These are phyloP conservation scores for Neurospora sp. DNA, from an alignment of 495 filamentous ascomycete species.

Conservation along the genomic window DNA sequence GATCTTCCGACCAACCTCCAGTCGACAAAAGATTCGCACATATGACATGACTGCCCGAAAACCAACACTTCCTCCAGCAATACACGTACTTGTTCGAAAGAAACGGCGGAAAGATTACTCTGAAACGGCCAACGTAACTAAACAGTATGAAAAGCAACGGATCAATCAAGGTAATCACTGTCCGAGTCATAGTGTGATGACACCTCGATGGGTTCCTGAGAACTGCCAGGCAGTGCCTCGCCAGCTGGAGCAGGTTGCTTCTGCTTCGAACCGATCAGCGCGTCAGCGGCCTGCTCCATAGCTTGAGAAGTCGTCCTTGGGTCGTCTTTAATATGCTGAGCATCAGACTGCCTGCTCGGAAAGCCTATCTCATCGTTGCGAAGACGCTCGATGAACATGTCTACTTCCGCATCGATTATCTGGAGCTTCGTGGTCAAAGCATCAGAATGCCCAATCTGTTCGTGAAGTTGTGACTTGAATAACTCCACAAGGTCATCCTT, in stretches of 20 bases:
- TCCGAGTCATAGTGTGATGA: neutral
- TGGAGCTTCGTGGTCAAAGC: neutral
- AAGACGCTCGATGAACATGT: slow-evolving; percentile 6
- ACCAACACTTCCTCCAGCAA: neutral
- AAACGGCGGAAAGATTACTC: neutral
- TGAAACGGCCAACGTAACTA: neutral
- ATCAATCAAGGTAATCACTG: neutral
- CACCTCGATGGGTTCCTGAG: neutral
- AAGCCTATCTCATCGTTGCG: neutral
- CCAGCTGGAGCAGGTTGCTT: neutral
- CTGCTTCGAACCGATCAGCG: neutral
- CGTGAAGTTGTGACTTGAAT: neutral
- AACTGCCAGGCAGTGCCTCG: neutral
- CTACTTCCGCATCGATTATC: neutral
- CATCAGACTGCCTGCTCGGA: neutral
- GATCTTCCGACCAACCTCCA: neutral
- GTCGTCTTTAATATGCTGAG: neutral
- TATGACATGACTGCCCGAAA: neutral
- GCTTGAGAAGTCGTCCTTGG: neutral
- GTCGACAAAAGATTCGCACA: neutral
- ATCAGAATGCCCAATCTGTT: neutral
- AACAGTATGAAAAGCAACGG: neutral
- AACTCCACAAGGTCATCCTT: neutral
- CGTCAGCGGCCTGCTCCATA: neutral
- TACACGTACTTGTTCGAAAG: neutral